phyloP scores from a whole-genome alignment of 2,329 filamentous ascomycete genomes.

The Aspergillus sp. region DNA sequence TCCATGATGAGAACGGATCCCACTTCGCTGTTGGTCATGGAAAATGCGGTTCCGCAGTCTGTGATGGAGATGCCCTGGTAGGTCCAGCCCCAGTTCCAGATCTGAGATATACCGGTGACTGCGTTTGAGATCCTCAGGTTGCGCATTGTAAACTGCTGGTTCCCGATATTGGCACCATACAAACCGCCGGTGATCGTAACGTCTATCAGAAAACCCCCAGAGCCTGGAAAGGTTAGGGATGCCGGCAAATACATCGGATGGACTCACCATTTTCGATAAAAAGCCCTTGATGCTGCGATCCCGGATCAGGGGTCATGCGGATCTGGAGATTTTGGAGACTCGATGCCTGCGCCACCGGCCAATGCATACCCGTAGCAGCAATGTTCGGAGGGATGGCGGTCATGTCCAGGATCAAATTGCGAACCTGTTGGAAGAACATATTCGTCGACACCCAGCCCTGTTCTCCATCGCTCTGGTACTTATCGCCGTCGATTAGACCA shows the following conservation, averaged over 20 bases:
- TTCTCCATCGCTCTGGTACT: conserved; percentile 35
- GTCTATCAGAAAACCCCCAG: conserved; percentile 52
- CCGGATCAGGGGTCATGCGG: conserved; percentile 41
- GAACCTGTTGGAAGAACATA: conserved; percentile 56
- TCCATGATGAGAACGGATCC: conserved; percentile 52
- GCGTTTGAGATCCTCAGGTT: conserved; percentile 46
- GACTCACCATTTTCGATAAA: conserved; percentile 47
- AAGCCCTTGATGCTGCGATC: conserved; percentile 48
- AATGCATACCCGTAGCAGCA: conserved; percentile 38
- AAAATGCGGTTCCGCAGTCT: conserved; percentile 45
- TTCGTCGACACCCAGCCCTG: conserved; percentile 41
- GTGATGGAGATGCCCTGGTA: conserved; percentile 43
- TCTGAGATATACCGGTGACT: conserved; percentile 46
- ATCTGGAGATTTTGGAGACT: conserved; percentile 55
- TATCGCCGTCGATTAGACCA: conserved; percentile 50
- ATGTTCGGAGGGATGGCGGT: conserved; percentile 26
- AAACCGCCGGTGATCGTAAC: conserved; percentile 52
- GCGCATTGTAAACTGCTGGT: conserved; percentile 55
- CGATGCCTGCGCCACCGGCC: conserved; percentile 48
- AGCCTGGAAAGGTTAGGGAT: conserved; percentile 23
- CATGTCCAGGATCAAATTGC: conserved; percentile 56
- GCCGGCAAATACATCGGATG: not conserved
- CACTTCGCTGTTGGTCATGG: conserved; percentile 40
- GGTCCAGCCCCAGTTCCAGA: conserved; percentile 54
- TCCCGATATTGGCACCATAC: conserved; percentile 52